A percentile compares a stretch with the other conserved stretches of the same genome.
These are phyloP conservation scores for Trichoderma harzianum DNA, from an alignment of 2,329 filamentous ascomycete genomes.

Conservation along the genomic window DNA sequence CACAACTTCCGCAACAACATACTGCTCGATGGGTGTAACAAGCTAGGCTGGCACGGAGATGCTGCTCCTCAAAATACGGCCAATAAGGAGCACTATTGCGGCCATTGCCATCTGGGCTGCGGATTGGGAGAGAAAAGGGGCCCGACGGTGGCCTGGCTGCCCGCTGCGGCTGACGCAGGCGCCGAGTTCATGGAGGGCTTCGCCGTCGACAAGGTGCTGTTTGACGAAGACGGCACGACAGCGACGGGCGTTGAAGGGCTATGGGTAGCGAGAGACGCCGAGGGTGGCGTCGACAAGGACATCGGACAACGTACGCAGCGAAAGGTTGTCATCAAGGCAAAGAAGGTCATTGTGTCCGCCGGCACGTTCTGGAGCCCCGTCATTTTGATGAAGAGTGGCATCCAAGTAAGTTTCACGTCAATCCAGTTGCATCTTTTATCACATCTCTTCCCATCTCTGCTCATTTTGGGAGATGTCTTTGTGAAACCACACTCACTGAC, in stretches of 20 bases:
- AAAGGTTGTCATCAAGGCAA: slow-evolving; percentile 69
- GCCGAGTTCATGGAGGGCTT: slow-evolving; percentile 84
- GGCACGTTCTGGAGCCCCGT: slow-evolving; percentile 76
- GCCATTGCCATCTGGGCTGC: slow-evolving; percentile 59
- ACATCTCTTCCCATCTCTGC: neutral
- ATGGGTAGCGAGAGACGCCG: slow-evolving; percentile 69
- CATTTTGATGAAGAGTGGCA: slow-evolving; percentile 71
- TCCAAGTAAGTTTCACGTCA: slow-evolving; percentile 53
- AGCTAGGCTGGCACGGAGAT: slow-evolving; percentile 68
- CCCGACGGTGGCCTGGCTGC: slow-evolving; percentile 71
- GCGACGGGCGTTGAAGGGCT: slow-evolving; percentile 70
- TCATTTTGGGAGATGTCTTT: neutral
- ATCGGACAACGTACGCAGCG: slow-evolving; percentile 49
- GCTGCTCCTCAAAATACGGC: slow-evolving; percentile 77
- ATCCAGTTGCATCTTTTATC: neutral
- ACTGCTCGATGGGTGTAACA: slow-evolving; percentile 70
- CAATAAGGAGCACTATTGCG: slow-evolving; percentile 70
- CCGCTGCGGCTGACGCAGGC: slow-evolving; percentile 72
- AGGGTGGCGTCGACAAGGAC: slow-evolving; percentile 54
- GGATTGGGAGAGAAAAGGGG: slow-evolving; percentile 73
- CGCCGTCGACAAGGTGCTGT: slow-evolving; percentile 65
- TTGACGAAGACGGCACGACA: slow-evolving; percentile 54
- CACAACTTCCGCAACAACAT: slow-evolving; percentile 71
- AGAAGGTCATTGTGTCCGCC: slow-evolving; percentile 73
- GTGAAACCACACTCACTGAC: neutral